Percentiles rank a stretch among this genome's conserved stretches.
phyloP scores from a whole-genome alignment of 164 flowering plant genomes.

The Vitis riparia region DNA sequence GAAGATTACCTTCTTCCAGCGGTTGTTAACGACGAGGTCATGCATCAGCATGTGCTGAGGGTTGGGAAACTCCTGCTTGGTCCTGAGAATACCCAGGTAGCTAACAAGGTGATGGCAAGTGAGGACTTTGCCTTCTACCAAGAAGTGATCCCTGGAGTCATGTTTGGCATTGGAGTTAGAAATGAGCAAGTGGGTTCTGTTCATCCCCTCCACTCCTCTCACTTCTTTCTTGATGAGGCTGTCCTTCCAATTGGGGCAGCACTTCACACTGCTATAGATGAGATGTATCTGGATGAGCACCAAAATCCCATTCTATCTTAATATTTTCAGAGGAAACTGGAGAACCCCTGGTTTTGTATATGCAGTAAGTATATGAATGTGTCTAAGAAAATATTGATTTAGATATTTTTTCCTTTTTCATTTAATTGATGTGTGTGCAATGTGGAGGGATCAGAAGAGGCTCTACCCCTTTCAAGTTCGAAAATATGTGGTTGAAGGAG shows the following conservation, averaged over 20 bases:
- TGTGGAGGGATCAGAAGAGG: too few species aligned
- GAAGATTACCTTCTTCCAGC: slow-evolving; percentile 64
- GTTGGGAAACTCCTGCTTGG: slow-evolving; percentile 64
- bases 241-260: slow-evolving; percentile 90
- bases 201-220: slow-evolving; percentile 74
- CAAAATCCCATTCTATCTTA: slow-evolving; percentile 13
- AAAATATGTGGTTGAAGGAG: too few species aligned
- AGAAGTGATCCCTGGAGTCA: slow-evolving; percentile 64
- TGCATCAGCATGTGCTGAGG: slow-evolving; percentile 49
- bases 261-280: slow-evolving; percentile 63
- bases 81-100: slow-evolving; percentile 43
- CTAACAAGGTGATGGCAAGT: slow-evolving; percentile 67
- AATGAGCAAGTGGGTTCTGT: slow-evolving; percentile 63
- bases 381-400: too few species aligned
- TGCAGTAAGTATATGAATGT: too few species aligned
- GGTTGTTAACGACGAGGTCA: slow-evolving; percentile 47
- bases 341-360: neutral
- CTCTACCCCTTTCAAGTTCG: too few species aligned
- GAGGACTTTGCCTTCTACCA: slow-evolving; percentile 92
- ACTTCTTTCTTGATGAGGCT: slow-evolving; percentile 81
- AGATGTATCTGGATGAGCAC: slow-evolving; percentile 56
- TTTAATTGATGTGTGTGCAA: too few species aligned
- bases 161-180: slow-evolving; percentile 68
- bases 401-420: too few species aligned
- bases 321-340: neutral